Evolutionary conservation across 129 eudicot species (phyloP), one percentile per base, ranked within the genome.

Genomic region (Centella asiatica): DNA sequence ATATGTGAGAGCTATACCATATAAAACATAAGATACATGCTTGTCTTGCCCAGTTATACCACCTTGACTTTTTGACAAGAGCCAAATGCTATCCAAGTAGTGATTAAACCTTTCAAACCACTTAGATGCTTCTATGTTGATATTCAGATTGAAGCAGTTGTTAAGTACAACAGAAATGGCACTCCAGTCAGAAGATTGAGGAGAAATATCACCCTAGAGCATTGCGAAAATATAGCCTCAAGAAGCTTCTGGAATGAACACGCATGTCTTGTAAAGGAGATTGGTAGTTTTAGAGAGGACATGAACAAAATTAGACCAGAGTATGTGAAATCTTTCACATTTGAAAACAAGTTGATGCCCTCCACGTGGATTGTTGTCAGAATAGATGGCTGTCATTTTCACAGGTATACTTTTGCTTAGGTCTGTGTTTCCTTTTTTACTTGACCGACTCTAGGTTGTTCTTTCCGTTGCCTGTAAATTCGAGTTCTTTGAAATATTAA

Each of bases 331-430:
- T 82, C 86, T 24, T 93, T 87, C 78, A 77, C 73, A 61, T 80
- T 56, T 27, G 90, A 81, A 53, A 73, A 78, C 46, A 84, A 72
- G 65, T 75, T 87, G 72, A 62, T 82, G 70, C 89, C 75, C 4
- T 85, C 68, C 40, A 93, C 92, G 49, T 93, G 99, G 99, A 72
- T 88, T 39, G 89, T 87, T 20, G 57, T 87, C 29, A 83, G 99
- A 63, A 77, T 93, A 57, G 95, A 93, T 62, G 99, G 99, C 68
- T 85, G 89, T 67, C 95, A 93, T 75, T 93, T 93, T 65, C 99
- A 93, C 78, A 75, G 95, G 97, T 90, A 72, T 57, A 32, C 26
- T 57, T 64, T 1, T 39, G 57, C 40, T 67, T 44, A 5, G 4
- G 18, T 40, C 15, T 20, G 0, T 4, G 2, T 19, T 44, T 27